Base-by-base conservation (phyloP, 164 flowering plant genomes). In the Amborella trichopoda region DNA sequence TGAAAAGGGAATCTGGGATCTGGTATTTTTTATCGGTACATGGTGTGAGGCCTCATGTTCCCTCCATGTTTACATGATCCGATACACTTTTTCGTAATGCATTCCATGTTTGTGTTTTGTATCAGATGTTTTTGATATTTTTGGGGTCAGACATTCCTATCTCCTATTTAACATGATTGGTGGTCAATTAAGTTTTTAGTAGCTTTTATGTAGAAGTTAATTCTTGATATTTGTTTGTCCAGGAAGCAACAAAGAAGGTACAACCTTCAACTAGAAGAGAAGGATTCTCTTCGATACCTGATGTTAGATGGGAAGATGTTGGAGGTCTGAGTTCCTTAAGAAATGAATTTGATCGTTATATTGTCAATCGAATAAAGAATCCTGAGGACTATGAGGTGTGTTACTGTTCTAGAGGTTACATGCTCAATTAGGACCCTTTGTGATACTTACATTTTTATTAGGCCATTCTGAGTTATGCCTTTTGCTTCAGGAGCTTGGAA, bases 251-350 rank as follows among this genome's bases (percentile, higher is more conserved):
- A 32, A 78, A 76, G 66, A 26, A 65, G 64, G 81, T 87, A 52
- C 99, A 91, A 58, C 96, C 96, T 20, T 83, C 96, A 36, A 68
- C 72, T 14, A 72, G 68, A 60, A 81, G 98, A 64, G 98, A 91
- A 74, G 98, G 98, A 25, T 86, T 91, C 65, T 80, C 96, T 30
- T 22, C 72, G 8, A 74, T 84, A 52, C 98, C 96, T 32, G 68
- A 75, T 67, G 85, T 83, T 14, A 87, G 66, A 52, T 91, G 98
- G 98, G 93, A 81, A 43, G 95, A 86, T 68, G 90, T 91, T 67
- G 98, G 95, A 28, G 98, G 96, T 26, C 83, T 91, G 52, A 72
- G 72, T 50, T 40, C 21, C 19, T 56, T 91, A 40, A 75, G 96
- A 62, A 50, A 59, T 50, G 87, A 70, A 49, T 80, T 87, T 67